Evolutionary conservation across 306 rosid species (phyloP), one percentile per base, ranked within the genome.

Genomic region (Quillaja saponaria): DNA sequence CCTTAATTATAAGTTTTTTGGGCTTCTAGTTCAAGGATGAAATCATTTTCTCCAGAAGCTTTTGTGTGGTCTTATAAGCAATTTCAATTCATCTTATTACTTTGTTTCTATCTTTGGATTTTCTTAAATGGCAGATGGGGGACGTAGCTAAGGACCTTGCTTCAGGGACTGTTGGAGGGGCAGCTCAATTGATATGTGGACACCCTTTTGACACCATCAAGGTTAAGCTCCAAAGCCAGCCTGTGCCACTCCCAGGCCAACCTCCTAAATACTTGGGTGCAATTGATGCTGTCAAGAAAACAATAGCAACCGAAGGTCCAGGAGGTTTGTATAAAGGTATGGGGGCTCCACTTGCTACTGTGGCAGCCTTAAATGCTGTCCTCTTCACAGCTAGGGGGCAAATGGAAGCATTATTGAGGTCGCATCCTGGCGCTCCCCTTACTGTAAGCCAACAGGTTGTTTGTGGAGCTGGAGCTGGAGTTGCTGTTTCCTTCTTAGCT

Each of bases 191-290:
- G 77, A 70, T 94, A 72, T 68, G 69, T 12, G 99, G 97, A 49
- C 99, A 89, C 72, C 99, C 97, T 11, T 94, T 94, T 28, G 99
- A 94, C 80, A 94, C 99, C 64, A 87, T 94, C 56, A 94, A 94
- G 84, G 99, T 94, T 63, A 94, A 94, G 79, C 96, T 94, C 58
- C 99, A 89, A 84, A 94, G 99, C 85, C 99, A 94, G 71, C 96
- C 97, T 46, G 64, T 76, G 74, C 88, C 97, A 16, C 85, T 77
- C 45, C 96, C 95, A 13, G 99, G 97, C 49, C 95, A 94, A 54
- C 78, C 55, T 71, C 90, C 83, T 55, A 89, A 78, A 60, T 94
- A 69, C 74, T 64, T 91, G 1, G 91, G 99, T 35, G 96, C 99
- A 47, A 85, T 94, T 40, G 97, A 94, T 71, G 97, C 99, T 10